phyloP scores from a whole-genome alignment of 768 basidiomycete genomes.

The Lactarius sanguifluus region DNA sequence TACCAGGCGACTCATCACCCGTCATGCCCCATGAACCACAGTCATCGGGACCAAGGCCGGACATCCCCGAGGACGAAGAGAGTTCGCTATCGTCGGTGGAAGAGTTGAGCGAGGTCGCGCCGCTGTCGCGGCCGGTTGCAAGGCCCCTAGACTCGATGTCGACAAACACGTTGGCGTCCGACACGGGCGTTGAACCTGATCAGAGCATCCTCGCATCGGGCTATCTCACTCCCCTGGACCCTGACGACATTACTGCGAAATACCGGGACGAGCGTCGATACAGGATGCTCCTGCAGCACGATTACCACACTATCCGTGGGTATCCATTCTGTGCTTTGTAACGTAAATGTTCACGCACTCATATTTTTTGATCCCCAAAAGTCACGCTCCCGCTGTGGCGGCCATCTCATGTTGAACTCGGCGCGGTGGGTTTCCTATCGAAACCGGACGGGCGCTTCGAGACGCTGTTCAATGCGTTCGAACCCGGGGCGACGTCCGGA shows the following conservation, averaged over 20 bases:
- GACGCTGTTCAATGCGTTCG: conserved; percentile 68
- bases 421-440: conserved; percentile 72
- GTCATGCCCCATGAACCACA: not conserved
- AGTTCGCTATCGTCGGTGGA: not conserved
- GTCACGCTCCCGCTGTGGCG: conserved; percentile 62
- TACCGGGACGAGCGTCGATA: conserved; percentile 65
- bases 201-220: conserved; percentile 29
- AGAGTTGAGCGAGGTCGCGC: not conserved
- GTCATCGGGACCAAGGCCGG: conserved; percentile 7
- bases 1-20: conserved; percentile 17
- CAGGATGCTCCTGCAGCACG: conserved; percentile 61
- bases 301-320: conserved; percentile 68
- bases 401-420: conserved; percentile 59
- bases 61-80: not conserved
- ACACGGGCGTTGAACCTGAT: conserved; percentile 8
- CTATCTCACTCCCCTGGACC: conserved; percentile 43
- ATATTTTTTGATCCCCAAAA: conserved; percentile 12
- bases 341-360: not conserved
- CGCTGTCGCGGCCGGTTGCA: not conserved
- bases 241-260: conserved; percentile 42
- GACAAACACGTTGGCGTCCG: conserved; percentile 15
- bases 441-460: conserved; percentile 69
- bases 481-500: conserved; percentile 48
- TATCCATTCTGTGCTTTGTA: not conserved
- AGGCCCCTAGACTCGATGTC: not conserved